Evolutionary conservation across 2,329 filamentous ascomycete species (phyloP).

Genomic region (Diaporthe vexans): DNA sequence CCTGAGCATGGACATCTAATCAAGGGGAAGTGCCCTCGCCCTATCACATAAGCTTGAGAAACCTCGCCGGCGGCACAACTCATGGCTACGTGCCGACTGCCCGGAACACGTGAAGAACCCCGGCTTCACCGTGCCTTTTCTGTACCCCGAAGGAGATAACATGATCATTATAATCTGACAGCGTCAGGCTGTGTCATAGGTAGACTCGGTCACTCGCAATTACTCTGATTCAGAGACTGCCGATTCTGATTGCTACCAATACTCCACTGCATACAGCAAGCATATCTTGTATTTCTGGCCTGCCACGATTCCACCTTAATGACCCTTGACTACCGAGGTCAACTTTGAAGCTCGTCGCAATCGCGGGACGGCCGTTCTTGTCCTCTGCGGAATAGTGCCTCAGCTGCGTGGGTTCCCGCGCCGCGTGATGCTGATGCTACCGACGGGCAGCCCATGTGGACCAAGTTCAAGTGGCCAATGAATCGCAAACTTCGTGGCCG

Average conservation of each 20-base stretch:
- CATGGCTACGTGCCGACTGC: not conserved
- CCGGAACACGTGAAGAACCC: not conserved
- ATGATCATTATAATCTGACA: not conserved
- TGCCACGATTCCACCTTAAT: not conserved
- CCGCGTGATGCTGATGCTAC: not conserved
- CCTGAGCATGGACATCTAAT: not conserved
- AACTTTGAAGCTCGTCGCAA: not conserved
- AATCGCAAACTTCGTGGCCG: too few relatives aligned
- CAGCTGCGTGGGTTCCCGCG: not conserved
- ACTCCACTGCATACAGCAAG: not conserved
- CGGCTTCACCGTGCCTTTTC: not conserved
- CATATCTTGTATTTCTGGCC: not conserved
- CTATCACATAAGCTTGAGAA: too few relatives aligned
- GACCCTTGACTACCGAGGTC: not conserved
- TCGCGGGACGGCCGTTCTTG: not conserved
- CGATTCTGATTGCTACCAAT: too few relatives aligned
- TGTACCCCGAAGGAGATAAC: not conserved
- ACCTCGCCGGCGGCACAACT: not conserved
- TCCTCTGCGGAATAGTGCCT: not conserved
- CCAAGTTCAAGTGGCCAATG: not conserved
- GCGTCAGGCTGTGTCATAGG: not conserved
- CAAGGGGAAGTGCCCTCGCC: not conserved
- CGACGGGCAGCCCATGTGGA: too few relatives aligned
- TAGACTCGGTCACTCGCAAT: not conserved
- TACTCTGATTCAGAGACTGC: not conserved